Percentiles rank a stretch among this genome's conserved stretches.
Evolutionary conservation across 192 early-diverging fungal species (phyloP).

Genomic region (Coemansia sp.): DNA sequence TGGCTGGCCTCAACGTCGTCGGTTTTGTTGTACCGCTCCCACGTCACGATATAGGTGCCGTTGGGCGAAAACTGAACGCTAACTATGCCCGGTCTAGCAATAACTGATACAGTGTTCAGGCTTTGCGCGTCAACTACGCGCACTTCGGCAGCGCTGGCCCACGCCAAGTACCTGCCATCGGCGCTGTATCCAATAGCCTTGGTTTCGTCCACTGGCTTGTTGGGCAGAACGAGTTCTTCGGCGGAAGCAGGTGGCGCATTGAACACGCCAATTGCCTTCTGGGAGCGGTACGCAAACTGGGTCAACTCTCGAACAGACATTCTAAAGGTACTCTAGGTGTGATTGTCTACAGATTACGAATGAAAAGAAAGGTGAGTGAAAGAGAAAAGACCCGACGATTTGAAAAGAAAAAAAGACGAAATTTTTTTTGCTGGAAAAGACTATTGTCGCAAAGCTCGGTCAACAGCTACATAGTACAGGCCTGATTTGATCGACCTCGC

Average conservation of each 20-base stretch:
- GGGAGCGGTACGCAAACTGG: conserved; percentile 51
- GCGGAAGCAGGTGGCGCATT: conserved; percentile 33
- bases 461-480: too few relatives aligned
- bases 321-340: conserved; percentile 1
- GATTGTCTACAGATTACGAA: neutral
- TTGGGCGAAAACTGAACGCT: conserved; percentile 91
- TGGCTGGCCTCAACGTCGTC: conserved; percentile 66
- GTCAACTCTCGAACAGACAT: conserved; percentile 34
- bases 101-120: conserved; percentile 60
- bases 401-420: too few relatives aligned
- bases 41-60: conserved; percentile 87
- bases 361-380: conserved; percentile 2
- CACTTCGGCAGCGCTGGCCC: conserved; percentile 58
- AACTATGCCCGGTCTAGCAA: conserved; percentile 67
- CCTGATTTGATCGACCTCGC: too few relatives aligned
- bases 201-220: conserved; percentile 31
- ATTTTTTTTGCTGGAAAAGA: too few relatives aligned
- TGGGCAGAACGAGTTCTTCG: conserved; percentile 7
- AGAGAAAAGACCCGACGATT: neutral
- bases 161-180: conserved; percentile 69
- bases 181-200: conserved; percentile 65
- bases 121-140: conserved; percentile 73
- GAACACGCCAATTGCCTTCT: conserved; percentile 42
- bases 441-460: too few relatives aligned
- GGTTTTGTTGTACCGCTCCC: conserved; percentile 61